Evolutionary conservation across 495 filamentous ascomycete genomes (phyloP).

Genomic region (Thozetella sp.): DNA sequence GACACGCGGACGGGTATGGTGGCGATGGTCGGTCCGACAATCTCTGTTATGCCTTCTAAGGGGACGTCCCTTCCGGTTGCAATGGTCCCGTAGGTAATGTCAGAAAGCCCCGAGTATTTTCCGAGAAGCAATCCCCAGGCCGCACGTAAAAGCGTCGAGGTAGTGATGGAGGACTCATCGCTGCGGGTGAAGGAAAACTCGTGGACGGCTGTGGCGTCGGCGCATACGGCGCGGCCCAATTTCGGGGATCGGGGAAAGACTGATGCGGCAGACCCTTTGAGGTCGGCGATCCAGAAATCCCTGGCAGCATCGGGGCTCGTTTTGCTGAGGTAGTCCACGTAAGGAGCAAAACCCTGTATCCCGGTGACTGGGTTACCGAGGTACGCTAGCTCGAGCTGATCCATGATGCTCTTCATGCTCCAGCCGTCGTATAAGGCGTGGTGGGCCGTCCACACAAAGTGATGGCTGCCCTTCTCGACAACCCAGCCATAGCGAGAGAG

Average conservation of each 20-base stretch:
- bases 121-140: not conserved
- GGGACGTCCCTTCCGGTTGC: conserved; percentile 32
- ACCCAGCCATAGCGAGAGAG: not conserved
- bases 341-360: not conserved
- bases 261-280: not conserved
- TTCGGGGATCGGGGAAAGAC: not conserved
- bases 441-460: conserved; percentile 44
- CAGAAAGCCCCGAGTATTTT: not conserved
- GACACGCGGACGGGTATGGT: conserved; percentile 12
- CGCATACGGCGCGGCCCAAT: not conserved
- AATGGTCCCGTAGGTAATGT: not conserved
- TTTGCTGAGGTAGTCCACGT: not conserved
- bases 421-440: conserved; percentile 6
- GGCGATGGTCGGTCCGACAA: conserved; percentile 15
- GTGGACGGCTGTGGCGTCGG: not conserved
- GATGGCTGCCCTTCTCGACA: not conserved
- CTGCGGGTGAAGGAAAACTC: conserved; percentile 19
- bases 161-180: not conserved
- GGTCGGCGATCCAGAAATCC: not conserved
- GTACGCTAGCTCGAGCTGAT: not conserved
- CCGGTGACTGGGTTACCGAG: not conserved
- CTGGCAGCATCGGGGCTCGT: not conserved
- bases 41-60: conserved; percentile 35
- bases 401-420: not conserved
- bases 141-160: not conserved